Percentiles rank a stretch among this genome's conserved stretches.
Conservation (phyloP, 202 grass and related monocot genomes). For the Panicum virgatum region DNA sequence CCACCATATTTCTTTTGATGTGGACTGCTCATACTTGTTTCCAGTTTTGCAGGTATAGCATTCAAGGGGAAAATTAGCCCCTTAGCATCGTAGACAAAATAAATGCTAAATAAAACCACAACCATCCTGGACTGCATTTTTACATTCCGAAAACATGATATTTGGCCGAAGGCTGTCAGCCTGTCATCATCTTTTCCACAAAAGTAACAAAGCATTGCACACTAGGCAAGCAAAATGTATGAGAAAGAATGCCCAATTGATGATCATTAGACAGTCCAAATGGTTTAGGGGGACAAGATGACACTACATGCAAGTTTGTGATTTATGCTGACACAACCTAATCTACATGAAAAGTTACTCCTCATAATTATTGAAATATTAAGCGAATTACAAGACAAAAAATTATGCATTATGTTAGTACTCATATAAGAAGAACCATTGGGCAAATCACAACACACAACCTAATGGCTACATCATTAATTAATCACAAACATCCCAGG, state of each 20-base stretch:
- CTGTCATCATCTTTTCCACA: background rate
- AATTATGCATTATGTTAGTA: background rate
- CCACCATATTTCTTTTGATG: background rate
- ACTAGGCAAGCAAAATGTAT: background rate
- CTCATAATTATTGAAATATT: background rate
- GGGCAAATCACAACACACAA: background rate
- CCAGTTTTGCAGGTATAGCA: background rate
- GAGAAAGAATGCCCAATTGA: background rate
- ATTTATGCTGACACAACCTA: background rate
- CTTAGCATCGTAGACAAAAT: background rate
- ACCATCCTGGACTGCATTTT: background rate
- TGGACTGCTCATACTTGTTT: background rate
- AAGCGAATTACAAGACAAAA: background rate
- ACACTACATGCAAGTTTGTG: background rate
- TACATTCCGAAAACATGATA: background rate
- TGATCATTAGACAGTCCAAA: background rate
- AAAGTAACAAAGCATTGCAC: background rate
- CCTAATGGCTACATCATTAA: background rate
- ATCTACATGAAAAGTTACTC: background rate
- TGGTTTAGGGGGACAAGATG: background rate
- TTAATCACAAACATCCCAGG: background rate
- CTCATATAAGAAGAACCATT: conserved; percentile 11
- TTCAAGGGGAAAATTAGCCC: background rate
- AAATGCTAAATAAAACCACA: background rate
- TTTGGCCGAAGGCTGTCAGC: background rate